These are phyloP conservation scores for Striga hermonthica DNA, from an alignment of 305 asterid species.

Conservation along the genomic window DNA sequence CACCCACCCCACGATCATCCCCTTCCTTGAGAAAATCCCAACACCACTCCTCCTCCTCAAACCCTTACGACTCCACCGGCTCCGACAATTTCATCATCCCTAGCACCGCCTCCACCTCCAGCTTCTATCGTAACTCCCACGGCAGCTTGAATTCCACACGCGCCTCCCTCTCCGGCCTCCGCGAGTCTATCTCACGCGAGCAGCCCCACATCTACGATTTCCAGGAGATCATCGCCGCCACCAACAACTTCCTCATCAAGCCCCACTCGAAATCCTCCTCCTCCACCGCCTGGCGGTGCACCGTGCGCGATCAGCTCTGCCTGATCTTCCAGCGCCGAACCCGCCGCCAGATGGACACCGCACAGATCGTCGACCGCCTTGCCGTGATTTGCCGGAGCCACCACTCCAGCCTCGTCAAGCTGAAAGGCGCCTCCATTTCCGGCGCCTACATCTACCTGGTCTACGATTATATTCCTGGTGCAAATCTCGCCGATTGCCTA, in stretches of 20 bases:
- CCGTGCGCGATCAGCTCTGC: conserved; percentile 38
- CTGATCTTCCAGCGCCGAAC: conserved; percentile 63
- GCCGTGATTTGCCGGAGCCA: conserved; percentile 63
- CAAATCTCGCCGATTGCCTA: conserved; percentile 57
- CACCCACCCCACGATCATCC: conserved; percentile 29
- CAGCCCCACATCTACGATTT: conserved; percentile 48
- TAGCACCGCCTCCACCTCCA: conserved; percentile 49
- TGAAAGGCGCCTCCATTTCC: conserved; percentile 72
- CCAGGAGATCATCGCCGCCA: conserved; percentile 49
- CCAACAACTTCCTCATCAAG: conserved; percentile 42
- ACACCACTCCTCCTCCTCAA: conserved; percentile 31
- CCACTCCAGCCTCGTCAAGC: conserved; percentile 71
- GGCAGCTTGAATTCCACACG: conserved; percentile 33
- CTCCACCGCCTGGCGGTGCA: conserved; percentile 61
- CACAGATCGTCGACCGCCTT: conserved; percentile 56
- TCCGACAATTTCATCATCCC: conserved; percentile 39
- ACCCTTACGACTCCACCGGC: conserved; percentile 32
- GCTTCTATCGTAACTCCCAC: conserved; percentile 45
- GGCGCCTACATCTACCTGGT: conserved; percentile 63
- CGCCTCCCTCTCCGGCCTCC: conserved; percentile 44
- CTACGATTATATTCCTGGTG: conserved; percentile 65
- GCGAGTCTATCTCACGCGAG: conserved; percentile 47
- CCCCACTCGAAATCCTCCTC: conserved; percentile 48
- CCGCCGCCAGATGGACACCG: conserved; percentile 56
- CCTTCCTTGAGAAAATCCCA: conserved; percentile 34